Evolutionary conservation across 192 early-diverging fungal species (phyloP), one percentile per base, ranked within the genome.

Genomic region (Physocladia obscura): DNA sequence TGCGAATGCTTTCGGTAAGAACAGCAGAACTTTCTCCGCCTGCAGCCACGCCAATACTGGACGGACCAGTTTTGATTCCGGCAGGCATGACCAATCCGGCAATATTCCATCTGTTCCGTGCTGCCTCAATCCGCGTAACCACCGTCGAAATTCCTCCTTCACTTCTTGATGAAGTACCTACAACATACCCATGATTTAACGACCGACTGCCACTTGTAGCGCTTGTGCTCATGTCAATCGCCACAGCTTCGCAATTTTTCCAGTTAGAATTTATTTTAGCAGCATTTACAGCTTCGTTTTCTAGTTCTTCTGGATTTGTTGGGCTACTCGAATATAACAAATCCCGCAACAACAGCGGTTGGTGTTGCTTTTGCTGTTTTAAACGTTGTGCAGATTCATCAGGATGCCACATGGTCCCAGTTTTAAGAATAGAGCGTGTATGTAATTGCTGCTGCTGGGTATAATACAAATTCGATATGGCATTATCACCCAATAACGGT

Each of bases 81-180:
- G 34, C 60, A 6, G 60, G 60, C 19, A 62, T 47, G 5, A 62
- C 40, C 19, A 44, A 47, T 15, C 60, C 60, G 5, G 60, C 60
- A 62, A 37, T 62, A n/a, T 62, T 62, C 60, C 35, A 47, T 15
- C 60, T 37, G 48, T 62, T 62, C 32, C 60, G 21, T 44, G 60
- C 60, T 6, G 60, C 60, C 36, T 62, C 60, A 15, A 62, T 62
- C 32, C 60, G 3, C 31, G 22, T 59, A 24, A 29, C 29, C 6
- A 17, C 39, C n/a, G 32, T 8, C 11, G 32, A 37, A 21, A 11
- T 24, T 2, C 17, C 17, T 22, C n/a, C 31, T 36, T 13, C 57
- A 36, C 3, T 36, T 15, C 35, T 59, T 29, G 19, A 17, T 47
- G 60, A 22, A 30, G 13, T 47, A 27, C 60, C 57, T n/a, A 30